Base-by-base conservation (phyloP, 371 early-diverging fungal genomes). In the Syncephalastrum racemosum region DNA sequence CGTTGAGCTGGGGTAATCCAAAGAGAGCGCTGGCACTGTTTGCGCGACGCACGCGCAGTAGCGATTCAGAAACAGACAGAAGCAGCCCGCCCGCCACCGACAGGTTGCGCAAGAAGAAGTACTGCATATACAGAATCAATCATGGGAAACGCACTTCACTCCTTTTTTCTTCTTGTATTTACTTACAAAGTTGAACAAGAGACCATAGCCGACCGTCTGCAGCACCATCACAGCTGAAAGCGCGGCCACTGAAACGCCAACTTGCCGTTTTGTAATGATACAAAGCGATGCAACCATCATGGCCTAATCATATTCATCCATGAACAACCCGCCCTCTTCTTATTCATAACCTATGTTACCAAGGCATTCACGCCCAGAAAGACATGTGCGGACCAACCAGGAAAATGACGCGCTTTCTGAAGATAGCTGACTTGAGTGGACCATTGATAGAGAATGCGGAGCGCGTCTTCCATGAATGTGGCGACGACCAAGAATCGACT, bases 1-100 rank as follows among this genome's bases (percentile, higher is more conserved):
- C 91, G 19, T 85, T 80, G 46, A 96, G 56, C 44, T 80, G 80
- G 41, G 95, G 97, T 46, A 96, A 62, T 0, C 92, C 89, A 81
- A 94, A 95, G 46, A 90, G 72, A n/a, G 49, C 23, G 6, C 18
- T 41, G 4, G 57, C 27, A 5, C 22, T 53, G 12, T 54, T 56
- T 15, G 40, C 58, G 40, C 77, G 75, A 39, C 75, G 75, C 14
- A 50, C 52, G 14, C 65, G 58, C n/a, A 67, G 50, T 14, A 87
- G 55, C 36, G 75, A 62, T 56, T 91, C 91, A 18, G 94, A 87
- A 18, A 95, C 75, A 31, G 95, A 83, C 82, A 97, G 88, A 54
- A 97, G 67, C 12, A 97, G 83, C 13, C 95, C 97, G 24, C 97
- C 97, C 27, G 83, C 75, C 20, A 97, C 85, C 1, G 95, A 94